Base-by-base conservation (phyloP, 208 protist species). In the Leishmania martiniquensis region DNA sequence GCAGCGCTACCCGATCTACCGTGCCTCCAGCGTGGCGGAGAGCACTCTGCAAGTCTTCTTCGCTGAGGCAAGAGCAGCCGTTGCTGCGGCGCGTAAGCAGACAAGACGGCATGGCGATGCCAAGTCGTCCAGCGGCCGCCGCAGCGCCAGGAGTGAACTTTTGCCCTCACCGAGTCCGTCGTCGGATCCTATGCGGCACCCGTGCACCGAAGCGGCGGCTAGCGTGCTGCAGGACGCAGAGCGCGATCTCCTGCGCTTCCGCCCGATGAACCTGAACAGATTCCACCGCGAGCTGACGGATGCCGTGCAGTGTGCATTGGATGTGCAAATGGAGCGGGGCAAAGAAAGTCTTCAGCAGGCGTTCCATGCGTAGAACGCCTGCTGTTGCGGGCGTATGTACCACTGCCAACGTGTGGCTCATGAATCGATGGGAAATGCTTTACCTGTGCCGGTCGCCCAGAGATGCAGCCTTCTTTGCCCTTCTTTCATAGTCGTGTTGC, bases 21-120 rank as follows among this genome's bases (percentile, higher is more conserved):
- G 82, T 22, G 87, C 92, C 17, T 88, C 90, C 1, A 94, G 89
- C 42, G 82, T 96, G 6, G 84, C 88, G 44, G 92, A 96, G 84
- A 91, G 85, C 70, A 96, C 92, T 29, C 72, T 96, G 68, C 69
- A 86, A 32, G 59, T 47, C 39, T 89, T 87, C 70, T 54, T 80
- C 34, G 37, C 55, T 0, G 76, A 82, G 49, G 76, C 83, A 60
- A 65, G 57, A 45, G 54, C 72, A 4, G 72, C 71, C 1, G 79
- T 83, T 4, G 52, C 45, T n/a, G 71, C 54, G 13, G 47, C 81
- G 17, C 71, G 63, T 49, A 45, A 59, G 44, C 44, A 44, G 1
- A 42, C 42, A 22, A 62, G 65, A 10, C 47, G 20, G 60, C 34
- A 25, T 20, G 37, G 22, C 60, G 22, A 47, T 45, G 45, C n/a